Conservation (phyloP, 306 rosid genomes). For the Rosa persica region DNA sequence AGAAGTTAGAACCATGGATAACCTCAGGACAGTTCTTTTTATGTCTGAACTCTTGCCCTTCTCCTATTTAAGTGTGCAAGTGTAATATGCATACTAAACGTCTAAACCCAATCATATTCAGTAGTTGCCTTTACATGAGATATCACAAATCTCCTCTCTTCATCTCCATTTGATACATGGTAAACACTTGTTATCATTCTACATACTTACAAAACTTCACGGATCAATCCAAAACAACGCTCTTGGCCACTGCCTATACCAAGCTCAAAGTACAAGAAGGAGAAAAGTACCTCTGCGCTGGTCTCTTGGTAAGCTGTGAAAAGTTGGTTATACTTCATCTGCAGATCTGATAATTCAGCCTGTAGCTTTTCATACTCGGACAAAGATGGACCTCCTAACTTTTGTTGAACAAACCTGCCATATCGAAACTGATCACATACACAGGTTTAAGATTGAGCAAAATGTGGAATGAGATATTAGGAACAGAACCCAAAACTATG, state of each 20-base stretch:
- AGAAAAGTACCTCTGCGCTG: conserved; percentile 64
- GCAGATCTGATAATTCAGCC: conserved; percentile 76
- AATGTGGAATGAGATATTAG: not conserved
- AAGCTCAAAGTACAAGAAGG: not conserved
- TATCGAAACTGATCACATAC: not conserved
- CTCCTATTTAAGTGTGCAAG: not conserved
- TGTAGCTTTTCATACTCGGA: conserved; percentile 70
- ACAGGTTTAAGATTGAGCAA: not conserved
- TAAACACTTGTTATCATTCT: not conserved
- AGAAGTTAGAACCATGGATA: not conserved
- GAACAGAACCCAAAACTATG: not conserved
- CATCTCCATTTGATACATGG: not conserved
- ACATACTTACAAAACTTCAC: not conserved
- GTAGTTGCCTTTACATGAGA: not conserved
- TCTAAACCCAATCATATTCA: not conserved
- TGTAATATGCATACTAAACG: not conserved
- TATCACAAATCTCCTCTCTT: not conserved
- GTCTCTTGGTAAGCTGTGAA: conserved; percentile 57
- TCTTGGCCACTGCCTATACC: not conserved
- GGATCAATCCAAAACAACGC: not conserved
- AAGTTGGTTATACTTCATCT: conserved; percentile 60
- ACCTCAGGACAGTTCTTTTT: not conserved
- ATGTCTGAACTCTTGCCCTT: not conserved
- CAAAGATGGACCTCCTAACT: conserved; percentile 70
- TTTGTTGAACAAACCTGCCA: conserved; percentile 83